Evolutionary conservation across 129 eudicot species (phyloP), one percentile per base, ranked within the genome.

Genomic region (Escallonia herrerae): DNA sequence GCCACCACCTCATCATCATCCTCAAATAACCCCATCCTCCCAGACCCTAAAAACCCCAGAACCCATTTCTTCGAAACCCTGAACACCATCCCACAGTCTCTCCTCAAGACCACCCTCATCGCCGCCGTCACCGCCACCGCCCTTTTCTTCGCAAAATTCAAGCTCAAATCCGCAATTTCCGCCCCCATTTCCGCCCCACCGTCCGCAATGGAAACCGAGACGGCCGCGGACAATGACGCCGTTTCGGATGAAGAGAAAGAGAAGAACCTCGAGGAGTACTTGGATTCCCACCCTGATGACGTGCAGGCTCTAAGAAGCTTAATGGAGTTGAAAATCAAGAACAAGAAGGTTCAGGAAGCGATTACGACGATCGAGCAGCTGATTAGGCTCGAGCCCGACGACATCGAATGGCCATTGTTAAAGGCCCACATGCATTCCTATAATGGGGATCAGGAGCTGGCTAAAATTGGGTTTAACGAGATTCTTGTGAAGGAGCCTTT

Each of bases 321-420:
- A 65, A 75, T 93, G 91, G 95, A 86, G 50, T 39, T 75, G 6
- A 79, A 81, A 43, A 76, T 89, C 8, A 86, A 86, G 67, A 68
- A 22, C 56, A 77, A 73, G 8, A 86, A 88, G 40, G 45, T 81
- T 5, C 65, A 71, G 0, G 91, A 84, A 71, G 98, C 96, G 0
- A 75, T 84, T 7, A 75, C 63, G 8, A 58, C 82, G 4, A 57
- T 86, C 2, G 86, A 81, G 5, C 77, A 73, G 70, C 22, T 93
- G 60, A 84, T 86, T 3, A 71, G 71, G 5, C 76, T 88, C 49
- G 91, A 93, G 68, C 95, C 91, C 0, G 71, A 80, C 2, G 91
- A 93, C 6, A 4, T 54, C 43, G 95, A 93, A 59, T 86, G 91
- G 96, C 86, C 83, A 2, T 57, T 93, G 67, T 47, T 88, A 54